Base-by-base conservation (phyloP, 805 yeast genomes). In the Wickerhamiella sorbophila region DNA sequence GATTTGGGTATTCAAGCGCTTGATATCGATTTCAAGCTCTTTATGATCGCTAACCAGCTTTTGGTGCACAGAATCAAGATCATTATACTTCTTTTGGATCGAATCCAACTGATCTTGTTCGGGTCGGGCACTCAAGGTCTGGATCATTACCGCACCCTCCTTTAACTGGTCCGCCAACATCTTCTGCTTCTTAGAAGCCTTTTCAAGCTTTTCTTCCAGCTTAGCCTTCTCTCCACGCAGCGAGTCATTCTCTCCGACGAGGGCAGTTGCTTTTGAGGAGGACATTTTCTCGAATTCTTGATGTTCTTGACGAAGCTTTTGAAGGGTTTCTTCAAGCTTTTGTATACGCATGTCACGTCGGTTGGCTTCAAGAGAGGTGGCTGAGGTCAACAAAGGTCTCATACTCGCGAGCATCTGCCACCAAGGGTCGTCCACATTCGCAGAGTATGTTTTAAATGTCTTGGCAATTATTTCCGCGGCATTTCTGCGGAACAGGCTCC, bases 301-400 rank as follows among this genome's bases (percentile, higher is more conserved):
- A 19, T 46, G 47, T 33, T 43, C 42, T n/a, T 38, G 22, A 16
- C 48, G 40, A 46, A 63, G 45, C 47, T 53, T 51, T 49, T 64
- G 50, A 44, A 59, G 46, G 34, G 57, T 52, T 38, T 38, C 42
- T 38, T 59, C 59, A 9, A 59, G 54, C 37, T 53, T 57, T 46
- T 57, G 59, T 36, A 65, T 46, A 4, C 51, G 45, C 40, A 48
- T 16, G 20, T 53, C 57, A 26, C 44, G 46, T 18, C 50, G 48
- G 22, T 41, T 49, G 18, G 37, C 42, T 36, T 49, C 52, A 38
- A 44, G 36, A 22, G 48, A 43, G 26, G 46, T 52, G 19, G 47
- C 44, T 3, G 77, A 82, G 45, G 66, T 74, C 12, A 86, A 61
- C 33, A 86, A 57, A 1, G 97, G 97, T 50, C 80, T 83, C 50